Evolutionary conservation across 2,329 filamentous ascomycete species (phyloP).

Genomic region (Cadophora sp.): DNA sequence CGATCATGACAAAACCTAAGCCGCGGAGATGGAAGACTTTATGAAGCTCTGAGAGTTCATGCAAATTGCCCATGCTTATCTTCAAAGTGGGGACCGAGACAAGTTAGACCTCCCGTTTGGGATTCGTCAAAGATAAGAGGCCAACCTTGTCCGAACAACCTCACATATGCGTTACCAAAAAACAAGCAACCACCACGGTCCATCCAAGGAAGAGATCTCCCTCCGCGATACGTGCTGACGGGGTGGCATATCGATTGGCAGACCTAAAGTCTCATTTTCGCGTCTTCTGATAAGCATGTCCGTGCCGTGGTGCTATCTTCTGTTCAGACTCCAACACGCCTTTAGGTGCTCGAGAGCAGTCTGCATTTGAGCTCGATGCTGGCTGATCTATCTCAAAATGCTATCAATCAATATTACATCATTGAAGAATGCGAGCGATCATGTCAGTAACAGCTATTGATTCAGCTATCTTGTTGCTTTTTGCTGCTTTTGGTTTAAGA

Average conservation of each 20-base stretch:
- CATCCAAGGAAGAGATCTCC: neutral
- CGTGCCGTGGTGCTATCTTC: neutral
- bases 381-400: neutral
- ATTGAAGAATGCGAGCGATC: neutral
- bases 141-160: slow-evolving; percentile 19
- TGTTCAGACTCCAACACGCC: neutral
- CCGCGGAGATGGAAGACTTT: slow-evolving; percentile 20
- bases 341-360: neutral
- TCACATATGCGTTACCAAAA: neutral
- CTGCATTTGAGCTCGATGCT: neutral
- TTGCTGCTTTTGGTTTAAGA: neutral
- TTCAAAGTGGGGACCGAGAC: slow-evolving; percentile 16
- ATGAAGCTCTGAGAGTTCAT: neutral
- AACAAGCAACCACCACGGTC: neutral
- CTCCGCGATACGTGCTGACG: neutral
- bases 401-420: neutral
- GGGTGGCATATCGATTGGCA: slow-evolving; percentile 13
- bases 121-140: slow-evolving; percentile 27
- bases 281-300: slow-evolving; percentile 1
- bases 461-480: neutral
- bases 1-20: slow-evolving; percentile 2
- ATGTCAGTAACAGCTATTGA: neutral
- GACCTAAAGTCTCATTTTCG: neutral
- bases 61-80: slow-evolving; percentile 16
- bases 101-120: slow-evolving; percentile 17